Percentiles rank a stretch among this genome's conserved stretches.
Conservation (phyloP, 2,329 filamentous ascomycete genomes). For the Cordyceps cateniannulata region DNA sequence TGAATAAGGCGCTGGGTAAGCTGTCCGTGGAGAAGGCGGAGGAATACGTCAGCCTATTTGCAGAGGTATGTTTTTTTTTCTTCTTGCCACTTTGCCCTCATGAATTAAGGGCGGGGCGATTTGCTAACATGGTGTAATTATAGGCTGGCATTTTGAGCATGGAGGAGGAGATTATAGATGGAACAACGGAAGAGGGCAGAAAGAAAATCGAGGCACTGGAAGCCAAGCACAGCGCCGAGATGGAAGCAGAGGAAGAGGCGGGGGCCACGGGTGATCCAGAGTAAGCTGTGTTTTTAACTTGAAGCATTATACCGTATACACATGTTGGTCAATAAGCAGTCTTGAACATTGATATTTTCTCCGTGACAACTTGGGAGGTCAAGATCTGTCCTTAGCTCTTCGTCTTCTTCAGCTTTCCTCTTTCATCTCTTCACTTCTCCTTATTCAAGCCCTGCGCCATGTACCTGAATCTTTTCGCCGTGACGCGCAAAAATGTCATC, state of each 20-base stretch:
- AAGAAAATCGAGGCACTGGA: constrained; percentile 71
- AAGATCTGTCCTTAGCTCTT: neutral
- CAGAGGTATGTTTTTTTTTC: constrained; percentile 44
- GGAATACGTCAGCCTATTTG: constrained; percentile 71
- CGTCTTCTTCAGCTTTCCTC: neutral
- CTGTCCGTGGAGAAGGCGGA: constrained; percentile 88
- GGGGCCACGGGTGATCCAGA: constrained; percentile 30
- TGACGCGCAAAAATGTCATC: constrained; percentile 12
- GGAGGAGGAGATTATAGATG: constrained; percentile 91
- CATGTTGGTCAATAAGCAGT: neutral
- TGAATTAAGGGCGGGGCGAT: too few relatives aligned
- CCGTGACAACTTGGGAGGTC: neutral
- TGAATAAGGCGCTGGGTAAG: constrained; percentile 59
- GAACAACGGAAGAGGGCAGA: constrained; percentile 81
- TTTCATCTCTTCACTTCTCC: neutral
- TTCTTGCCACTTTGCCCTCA: neutral
- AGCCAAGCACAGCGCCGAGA: constrained; percentile 32
- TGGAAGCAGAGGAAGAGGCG: constrained; percentile 17
- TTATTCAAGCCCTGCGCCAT: neutral
- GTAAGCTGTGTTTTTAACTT: constrained; percentile 19
- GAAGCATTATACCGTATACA: constrained; percentile 3
- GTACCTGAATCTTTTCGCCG: constrained; percentile 1
- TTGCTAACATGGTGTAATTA: constrained; percentile 2
- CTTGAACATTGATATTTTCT: neutral
- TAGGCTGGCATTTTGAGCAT: constrained; percentile 81